Base-by-base conservation (phyloP, 345 rosid species). In the Excoecaria agallocha region DNA sequence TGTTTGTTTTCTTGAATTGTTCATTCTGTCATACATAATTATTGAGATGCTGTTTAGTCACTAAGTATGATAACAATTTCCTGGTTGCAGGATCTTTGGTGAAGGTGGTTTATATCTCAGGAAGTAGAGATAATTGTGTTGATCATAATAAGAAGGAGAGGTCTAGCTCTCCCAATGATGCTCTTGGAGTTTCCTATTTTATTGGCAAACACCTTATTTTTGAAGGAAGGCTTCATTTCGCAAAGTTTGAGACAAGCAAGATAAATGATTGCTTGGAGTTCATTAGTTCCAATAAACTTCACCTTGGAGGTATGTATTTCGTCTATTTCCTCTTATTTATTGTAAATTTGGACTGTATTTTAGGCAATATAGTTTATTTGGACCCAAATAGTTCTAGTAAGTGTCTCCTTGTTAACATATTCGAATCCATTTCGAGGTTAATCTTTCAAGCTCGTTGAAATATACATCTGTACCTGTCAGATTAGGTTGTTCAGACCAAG, bases 161-260 rank as follows among this genome's bases (percentile, higher is more conserved):
- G 58, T 75, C 84, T 64, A 79, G 69, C 58, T 77, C 84, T 67
- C 64, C 78, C 5, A 77, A 70, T 25, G 83, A 78, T 45, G 77
- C 80, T 50, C 66, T 70, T 73, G 77, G 75, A 41, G 39, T 77
- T 60, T 56, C 78, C 1, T 66, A 74, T 68, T 81, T 63, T 66
- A 82, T 43, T 49, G 38, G 66, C 17, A 71, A 69, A 52, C 52
- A 48, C 51, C 85, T 72, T 71, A 71, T 77, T 49, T 73, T 85
- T 45, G 52, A 82, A 73, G 99, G 97, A 66, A 91, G 77, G 80
- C 94, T 95, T 52, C 87, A 86, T 82, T 93, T 95, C 66, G 90
- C 91, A 1, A 95, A 82, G 81, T 93, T 95, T 68, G 98, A 92
- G 80, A 95, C 99, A 5, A 82, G 82, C 89, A 91, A 93, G 71